Percentiles rank a stretch among this genome's conserved stretches.
phyloP scores from a whole-genome alignment of 768 basidiomycete genomes.

The Rhizopogon roseolus region DNA sequence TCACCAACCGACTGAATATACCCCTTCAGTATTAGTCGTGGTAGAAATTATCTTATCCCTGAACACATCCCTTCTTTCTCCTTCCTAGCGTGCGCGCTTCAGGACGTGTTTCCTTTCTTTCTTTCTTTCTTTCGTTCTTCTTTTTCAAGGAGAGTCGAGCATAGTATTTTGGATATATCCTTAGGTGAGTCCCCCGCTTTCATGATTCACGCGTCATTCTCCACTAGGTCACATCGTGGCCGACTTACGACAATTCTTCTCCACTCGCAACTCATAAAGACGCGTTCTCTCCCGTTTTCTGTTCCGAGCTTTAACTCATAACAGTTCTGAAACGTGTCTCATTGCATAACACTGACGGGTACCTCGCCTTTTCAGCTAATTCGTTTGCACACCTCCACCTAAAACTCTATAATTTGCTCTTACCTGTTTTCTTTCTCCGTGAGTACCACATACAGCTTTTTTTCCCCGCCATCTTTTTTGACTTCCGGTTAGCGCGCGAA shows the following conservation, averaged over 20 bases:
- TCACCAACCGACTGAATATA: constrained; percentile 32
- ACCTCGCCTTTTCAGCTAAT: constrained; percentile 28
- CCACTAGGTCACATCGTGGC: constrained; percentile 25
- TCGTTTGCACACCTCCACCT: constrained; percentile 25
- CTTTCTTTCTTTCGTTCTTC: constrained; percentile 12
- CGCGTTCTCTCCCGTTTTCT: constrained; percentile 27
- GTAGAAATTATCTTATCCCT: constrained; percentile 25
- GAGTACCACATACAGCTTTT: constrained; percentile 11
- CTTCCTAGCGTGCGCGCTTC: constrained; percentile 21
- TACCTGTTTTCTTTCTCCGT: constrained; percentile 20
- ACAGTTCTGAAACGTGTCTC: constrained; percentile 17
- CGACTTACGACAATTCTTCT: constrained; percentile 24
- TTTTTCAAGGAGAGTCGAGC: neutral
- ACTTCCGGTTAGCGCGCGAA: constrained; percentile 23
- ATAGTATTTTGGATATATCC: constrained; percentile 19
- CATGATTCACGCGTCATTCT: constrained; percentile 25
- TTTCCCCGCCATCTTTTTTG: constrained; percentile 12
- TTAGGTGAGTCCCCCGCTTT: constrained; percentile 21
- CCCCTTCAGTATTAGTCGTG: constrained; percentile 27
- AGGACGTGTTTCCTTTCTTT: constrained; percentile 16
- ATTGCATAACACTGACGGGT: constrained; percentile 16
- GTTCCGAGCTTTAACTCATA: constrained; percentile 21
- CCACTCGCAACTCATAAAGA: constrained; percentile 15
- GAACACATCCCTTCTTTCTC: constrained; percentile 21
- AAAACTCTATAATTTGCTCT: constrained; percentile 28